Evolutionary conservation across 1,284 basidiomycete genomes (phyloP).

Genomic region (Uromyces viciae-fabae): DNA sequence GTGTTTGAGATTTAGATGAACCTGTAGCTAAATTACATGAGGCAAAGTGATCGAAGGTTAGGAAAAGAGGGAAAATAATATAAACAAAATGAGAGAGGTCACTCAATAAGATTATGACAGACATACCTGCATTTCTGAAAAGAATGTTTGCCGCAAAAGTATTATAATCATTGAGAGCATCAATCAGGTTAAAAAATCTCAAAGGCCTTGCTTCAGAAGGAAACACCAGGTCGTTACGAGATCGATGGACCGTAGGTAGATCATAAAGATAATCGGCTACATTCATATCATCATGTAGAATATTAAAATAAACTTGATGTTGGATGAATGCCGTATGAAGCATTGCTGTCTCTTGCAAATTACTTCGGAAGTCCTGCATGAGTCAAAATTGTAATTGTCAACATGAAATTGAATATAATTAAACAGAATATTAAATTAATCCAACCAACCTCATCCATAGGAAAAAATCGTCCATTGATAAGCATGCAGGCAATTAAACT

Average conservation of each 20-base stretch:
- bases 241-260: slow-evolving; percentile 66
- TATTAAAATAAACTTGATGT: slow-evolving; percentile 68
- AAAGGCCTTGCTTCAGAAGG: slow-evolving; percentile 60
- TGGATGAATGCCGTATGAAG: slow-evolving; percentile 68
- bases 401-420: background rate
- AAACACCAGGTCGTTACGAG: slow-evolving; percentile 70
- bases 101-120: too few relatives aligned
- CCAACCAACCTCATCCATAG: slow-evolving; percentile 65
- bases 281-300: slow-evolving; percentile 62
- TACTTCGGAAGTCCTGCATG: slow-evolving; percentile 64
- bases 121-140: slow-evolving; percentile 37
- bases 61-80: slow-evolving; percentile 65
- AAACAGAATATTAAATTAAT: background rate
- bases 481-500: slow-evolving; percentile 61
- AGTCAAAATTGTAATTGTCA: background rate
- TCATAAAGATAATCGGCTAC: slow-evolving; percentile 83
- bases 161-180: slow-evolving; percentile 58
- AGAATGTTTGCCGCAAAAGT: background rate
- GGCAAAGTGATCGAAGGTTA: slow-evolving; percentile 49
- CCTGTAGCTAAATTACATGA: slow-evolving; percentile 54
- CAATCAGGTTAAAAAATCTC: slow-evolving; percentile 61
- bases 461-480: slow-evolving; percentile 78
- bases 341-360: slow-evolving; percentile 64
- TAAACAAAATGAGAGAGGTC: slow-evolving; percentile 48
- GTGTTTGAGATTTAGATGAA: slow-evolving; percentile 45